These are phyloP conservation scores for Dryas octopetala DNA, from an alignment of 306 rosid genomes.

Conservation along the genomic window DNA sequence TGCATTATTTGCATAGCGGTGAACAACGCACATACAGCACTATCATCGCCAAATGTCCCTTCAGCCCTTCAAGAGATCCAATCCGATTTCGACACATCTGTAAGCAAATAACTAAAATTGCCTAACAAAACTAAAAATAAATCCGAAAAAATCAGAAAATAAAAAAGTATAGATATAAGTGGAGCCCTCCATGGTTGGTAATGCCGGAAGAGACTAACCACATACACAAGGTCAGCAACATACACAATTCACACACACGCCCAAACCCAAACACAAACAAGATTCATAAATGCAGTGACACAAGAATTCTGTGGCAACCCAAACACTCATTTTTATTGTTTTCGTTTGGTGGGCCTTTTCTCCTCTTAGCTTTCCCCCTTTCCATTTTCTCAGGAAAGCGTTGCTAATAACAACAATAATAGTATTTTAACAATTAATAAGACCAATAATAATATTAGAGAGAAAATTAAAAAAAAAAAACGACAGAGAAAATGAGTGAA, in stretches of 20 bases:
- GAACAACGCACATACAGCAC: no score
- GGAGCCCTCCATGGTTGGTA: constrained; percentile 24
- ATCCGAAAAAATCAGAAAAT: neutral
- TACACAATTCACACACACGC: constrained; percentile 37
- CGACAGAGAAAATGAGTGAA: constrained; percentile 20
- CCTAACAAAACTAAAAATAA: neutral
- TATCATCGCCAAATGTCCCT: no score
- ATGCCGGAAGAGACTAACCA: neutral
- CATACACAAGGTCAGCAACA: constrained; percentile 10
- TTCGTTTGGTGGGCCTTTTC: constrained; percentile 34
- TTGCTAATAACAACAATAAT: constrained; percentile 31
- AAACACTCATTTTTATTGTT: constrained; percentile 43
- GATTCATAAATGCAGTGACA: constrained; percentile 24
- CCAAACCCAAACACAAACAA: constrained; percentile 23
- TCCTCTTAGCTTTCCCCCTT: constrained; percentile 32
- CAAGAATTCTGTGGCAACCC: constrained; percentile 46
- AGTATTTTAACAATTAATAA: constrained; percentile 30
- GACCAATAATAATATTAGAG: constrained; percentile 19
- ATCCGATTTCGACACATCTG: neutral
- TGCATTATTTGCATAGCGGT: no score
- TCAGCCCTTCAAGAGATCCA: neutral
- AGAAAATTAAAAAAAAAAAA: neutral
- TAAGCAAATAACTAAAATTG: neutral
- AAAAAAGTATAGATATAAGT: neutral
- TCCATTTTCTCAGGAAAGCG: constrained; percentile 62